Conservation (phyloP, 768 basidiomycete genomes). For the Crucibulum laeve region DNA sequence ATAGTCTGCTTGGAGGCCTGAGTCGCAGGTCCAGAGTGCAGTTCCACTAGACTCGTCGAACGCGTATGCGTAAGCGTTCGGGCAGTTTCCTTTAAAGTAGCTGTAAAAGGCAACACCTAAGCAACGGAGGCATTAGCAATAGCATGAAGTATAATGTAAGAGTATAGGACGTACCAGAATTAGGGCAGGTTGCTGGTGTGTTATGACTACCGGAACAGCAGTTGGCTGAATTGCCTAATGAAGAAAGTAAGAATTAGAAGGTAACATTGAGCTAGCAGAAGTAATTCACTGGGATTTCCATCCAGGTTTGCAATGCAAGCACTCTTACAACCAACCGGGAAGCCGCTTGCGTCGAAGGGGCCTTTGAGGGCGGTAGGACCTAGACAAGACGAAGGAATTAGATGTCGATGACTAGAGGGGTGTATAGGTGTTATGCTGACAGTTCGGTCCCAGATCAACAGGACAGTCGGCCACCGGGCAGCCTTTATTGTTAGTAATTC, state of each 20-base stretch:
- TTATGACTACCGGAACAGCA: constrained; percentile 56
- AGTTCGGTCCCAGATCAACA: constrained; percentile 56
- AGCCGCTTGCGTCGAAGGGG: constrained; percentile 48
- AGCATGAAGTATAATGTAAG: not conserved
- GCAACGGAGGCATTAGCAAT: constrained; percentile 18
- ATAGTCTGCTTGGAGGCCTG: constrained; percentile 34
- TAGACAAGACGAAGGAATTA: constrained; percentile 9
- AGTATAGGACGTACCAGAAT: constrained; percentile 24
- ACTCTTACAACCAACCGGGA: constrained; percentile 56
- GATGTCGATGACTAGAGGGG: too few relatives aligned
- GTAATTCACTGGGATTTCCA: constrained; percentile 31
- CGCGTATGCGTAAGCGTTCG: constrained; percentile 47
- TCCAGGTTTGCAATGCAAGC: constrained; percentile 46
- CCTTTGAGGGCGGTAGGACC: constrained; percentile 49
- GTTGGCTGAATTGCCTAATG: constrained; percentile 49
- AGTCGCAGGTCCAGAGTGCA: constrained; percentile 49
- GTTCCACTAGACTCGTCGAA: constrained; percentile 46
- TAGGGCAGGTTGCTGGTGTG: constrained; percentile 51
- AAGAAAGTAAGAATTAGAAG: not conserved
- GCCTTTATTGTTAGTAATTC: constrained; percentile 42
- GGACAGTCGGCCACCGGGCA: constrained; percentile 55
- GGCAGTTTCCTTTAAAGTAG: constrained; percentile 40
- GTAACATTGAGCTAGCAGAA: not conserved
- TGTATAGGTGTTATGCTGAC: constrained; percentile 19
- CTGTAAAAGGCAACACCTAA: constrained; percentile 31